Evolutionary conservation across 129 eudicot species (phyloP).

Genomic region (Artemisia argyi): DNA sequence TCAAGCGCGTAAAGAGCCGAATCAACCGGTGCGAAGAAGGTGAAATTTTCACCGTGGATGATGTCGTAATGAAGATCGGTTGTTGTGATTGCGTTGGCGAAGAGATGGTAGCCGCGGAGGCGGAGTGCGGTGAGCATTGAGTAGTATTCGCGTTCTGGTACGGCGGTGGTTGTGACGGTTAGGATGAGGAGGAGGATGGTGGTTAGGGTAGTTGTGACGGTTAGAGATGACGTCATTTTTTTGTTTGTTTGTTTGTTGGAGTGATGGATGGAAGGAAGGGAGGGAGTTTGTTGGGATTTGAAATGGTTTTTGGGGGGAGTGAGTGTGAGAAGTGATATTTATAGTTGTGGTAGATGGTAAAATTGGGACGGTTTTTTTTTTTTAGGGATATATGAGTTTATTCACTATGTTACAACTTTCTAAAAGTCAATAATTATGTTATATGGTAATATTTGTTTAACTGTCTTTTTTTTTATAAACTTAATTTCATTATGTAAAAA

Average conservation of each 20-base stretch:
- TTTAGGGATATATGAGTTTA: too few relatives aligned
- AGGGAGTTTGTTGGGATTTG: neutral
- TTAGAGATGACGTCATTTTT: slow-evolving; percentile 25
- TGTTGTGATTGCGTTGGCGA: slow-evolving; percentile 59
- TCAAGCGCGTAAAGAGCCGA: slow-evolving; percentile 46
- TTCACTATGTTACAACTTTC: too few relatives aligned
- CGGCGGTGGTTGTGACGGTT: slow-evolving; percentile 26
- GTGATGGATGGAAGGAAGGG: slow-evolving; percentile 12
- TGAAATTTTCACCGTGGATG: slow-evolving; percentile 37
- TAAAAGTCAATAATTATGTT: too few relatives aligned
- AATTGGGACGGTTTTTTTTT: too few relatives aligned
- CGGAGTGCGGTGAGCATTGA: slow-evolving; percentile 43
- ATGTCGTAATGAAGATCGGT: slow-evolving; percentile 48
- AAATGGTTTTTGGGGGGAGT: slow-evolving; percentile 24
- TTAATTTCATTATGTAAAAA: too few relatives aligned
- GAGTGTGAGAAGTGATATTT: too few relatives aligned
- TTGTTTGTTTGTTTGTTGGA: too few relatives aligned
- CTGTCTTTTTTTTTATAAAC: too few relatives aligned
- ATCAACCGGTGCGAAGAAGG: slow-evolving; percentile 57
- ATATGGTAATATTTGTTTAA: too few relatives aligned
- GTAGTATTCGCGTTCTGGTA: slow-evolving; percentile 34
- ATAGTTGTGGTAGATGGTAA: too few relatives aligned
- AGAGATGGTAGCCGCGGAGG: slow-evolving; percentile 46
- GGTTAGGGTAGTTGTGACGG: slow-evolving; percentile 18
- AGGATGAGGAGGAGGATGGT: slow-evolving; percentile 27